phyloP scores from a whole-genome alignment of 768 basidiomycete species.

The Leccinum pellstonianum region DNA sequence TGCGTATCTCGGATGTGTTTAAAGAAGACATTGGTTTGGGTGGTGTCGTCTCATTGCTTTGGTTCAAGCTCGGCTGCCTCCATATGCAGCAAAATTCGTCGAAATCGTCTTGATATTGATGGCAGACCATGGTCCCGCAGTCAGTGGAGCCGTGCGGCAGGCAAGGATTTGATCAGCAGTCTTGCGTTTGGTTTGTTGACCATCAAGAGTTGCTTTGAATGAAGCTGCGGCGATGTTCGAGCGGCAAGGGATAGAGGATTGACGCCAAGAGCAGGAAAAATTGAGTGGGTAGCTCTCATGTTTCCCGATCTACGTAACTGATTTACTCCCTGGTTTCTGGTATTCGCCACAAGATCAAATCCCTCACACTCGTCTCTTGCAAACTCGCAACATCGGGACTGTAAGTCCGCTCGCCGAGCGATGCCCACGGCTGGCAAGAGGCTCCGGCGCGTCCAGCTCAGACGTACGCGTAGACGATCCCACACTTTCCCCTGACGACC shows the following conservation, averaged over 20 bases:
- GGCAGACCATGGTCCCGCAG: constrained; percentile 96
- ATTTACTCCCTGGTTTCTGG: constrained; percentile 65
- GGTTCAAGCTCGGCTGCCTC: constrained; percentile 94
- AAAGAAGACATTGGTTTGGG: constrained; percentile 96
- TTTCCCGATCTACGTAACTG: constrained; percentile 4
- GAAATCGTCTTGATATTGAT: constrained; percentile 99
- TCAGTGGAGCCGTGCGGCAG: constrained; percentile 96
- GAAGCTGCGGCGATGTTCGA: constrained; percentile 95
- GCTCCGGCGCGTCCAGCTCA: constrained; percentile 48
- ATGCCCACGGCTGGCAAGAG: constrained; percentile 28
- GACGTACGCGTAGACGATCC: constrained; percentile 51
- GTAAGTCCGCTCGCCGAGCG: constrained; percentile 37
- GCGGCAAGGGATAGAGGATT: constrained; percentile 84
- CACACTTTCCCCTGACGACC: constrained; percentile 52
- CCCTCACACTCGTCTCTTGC: constrained; percentile 52
- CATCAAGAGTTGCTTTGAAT: constrained; percentile 96
- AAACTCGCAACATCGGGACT: constrained; percentile 51
- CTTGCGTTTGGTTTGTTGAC: constrained; percentile 95
- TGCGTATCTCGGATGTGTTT: constrained; percentile 99
- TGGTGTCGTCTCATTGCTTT: constrained; percentile 91
- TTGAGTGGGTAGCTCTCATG: constrained; percentile 59
- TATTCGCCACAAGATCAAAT: constrained; percentile 99
- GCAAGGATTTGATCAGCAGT: constrained; percentile 97
- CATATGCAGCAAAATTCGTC: constrained; percentile 97
- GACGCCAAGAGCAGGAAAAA: constrained; percentile 92